Base-by-base conservation (phyloP, 1,284 basidiomycete genomes). In the Boletellus deceptivus region DNA sequence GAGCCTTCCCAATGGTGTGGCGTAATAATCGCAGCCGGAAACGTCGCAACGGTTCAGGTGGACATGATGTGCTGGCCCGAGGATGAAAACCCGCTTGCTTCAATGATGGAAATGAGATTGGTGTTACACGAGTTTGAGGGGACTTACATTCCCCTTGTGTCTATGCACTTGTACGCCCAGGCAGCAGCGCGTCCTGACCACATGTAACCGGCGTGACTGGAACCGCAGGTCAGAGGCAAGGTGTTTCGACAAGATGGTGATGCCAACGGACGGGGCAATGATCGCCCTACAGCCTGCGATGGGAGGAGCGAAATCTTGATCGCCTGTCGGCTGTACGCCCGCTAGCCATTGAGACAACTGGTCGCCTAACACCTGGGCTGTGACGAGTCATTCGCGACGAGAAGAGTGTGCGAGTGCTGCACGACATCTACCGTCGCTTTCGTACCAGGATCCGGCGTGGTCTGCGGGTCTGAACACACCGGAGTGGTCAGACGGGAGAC, bases 111-210 rank as follows among this genome's bases (percentile, higher is more conserved):
- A n/a, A 43, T 53, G 58, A 59, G 52, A 29, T 41, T 34, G 8
- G 44, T 24, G 42, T 42, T 20, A 40, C 13, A 33, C 49, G 39
- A 43, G 18, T 50, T 18, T 9, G 31, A 34, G 17, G 29, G 25
- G 36, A 68, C 86, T 60, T 60, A 95, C 95, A 98, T 90, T 59
- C 77, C 78, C 11, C 77, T 76, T 0, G 82, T 83, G 61, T 97
- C 89, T 50, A 99, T 90, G 60, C 84, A 83, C 63, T 84, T 87
- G 70, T 99, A 99, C 0, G 96, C 96, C 89, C 92, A 98, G 2
- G 94, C 97, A 1, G 97, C 96, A 3, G 94, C 79, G 6, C 85
- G 85, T 22, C 97, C 97, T 50, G 94, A 98, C 70, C 98, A 99
- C 2, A 86, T 80, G 70, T 96, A 98, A 4, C 97, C 97, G 1